Percentiles rank a stretch among this genome's conserved stretches.
Conservation (phyloP, 2,329 filamentous ascomycete species). For the Dryadomyces quercus-mongolicae region DNA sequence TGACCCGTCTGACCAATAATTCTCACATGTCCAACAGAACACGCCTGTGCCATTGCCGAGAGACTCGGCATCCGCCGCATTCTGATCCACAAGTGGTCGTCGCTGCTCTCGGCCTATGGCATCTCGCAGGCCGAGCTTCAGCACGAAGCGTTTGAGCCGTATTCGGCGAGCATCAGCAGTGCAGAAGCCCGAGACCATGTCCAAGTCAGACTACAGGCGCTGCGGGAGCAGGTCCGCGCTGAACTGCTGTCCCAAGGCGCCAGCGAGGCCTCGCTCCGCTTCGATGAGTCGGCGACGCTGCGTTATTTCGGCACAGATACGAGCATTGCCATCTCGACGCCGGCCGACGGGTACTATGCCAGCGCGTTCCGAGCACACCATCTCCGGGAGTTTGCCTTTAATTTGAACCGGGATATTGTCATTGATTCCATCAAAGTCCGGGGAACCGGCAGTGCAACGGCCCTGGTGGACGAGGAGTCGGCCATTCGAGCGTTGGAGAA, state of each 20-base stretch:
- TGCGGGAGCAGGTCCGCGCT: not conserved
- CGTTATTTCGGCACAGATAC: not conserved
- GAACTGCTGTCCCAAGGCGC: not conserved
- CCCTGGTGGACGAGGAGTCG: not conserved
- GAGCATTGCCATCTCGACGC: not conserved
- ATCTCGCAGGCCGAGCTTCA: not conserved
- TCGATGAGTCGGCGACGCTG: not conserved
- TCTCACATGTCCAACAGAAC: not conserved
- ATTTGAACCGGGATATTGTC: slow-evolving; percentile 55
- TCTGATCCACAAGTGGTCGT: not conserved
- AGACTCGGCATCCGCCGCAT: not conserved
- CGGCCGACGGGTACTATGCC: slow-evolving; percentile 28
- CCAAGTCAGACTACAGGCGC: not conserved
- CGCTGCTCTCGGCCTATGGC: slow-evolving; percentile 46
- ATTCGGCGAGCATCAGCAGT: not conserved
- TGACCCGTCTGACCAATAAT: slow-evolving; percentile 55
- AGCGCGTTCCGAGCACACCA: slow-evolving; percentile 53
- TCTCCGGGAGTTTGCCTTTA: slow-evolving; percentile 61
- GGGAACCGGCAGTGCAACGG: slow-evolving; percentile 34
- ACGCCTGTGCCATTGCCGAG: not conserved
- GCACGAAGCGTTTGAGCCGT: not conserved
- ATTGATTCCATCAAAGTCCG: slow-evolving; percentile 59
- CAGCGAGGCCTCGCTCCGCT: not conserved
- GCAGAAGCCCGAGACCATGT: not conserved
- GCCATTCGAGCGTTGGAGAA: not conserved